These are phyloP conservation scores for Diaporthe eres DNA, from an alignment of 2,329 filamentous ascomycete species.

Conservation along the genomic window DNA sequence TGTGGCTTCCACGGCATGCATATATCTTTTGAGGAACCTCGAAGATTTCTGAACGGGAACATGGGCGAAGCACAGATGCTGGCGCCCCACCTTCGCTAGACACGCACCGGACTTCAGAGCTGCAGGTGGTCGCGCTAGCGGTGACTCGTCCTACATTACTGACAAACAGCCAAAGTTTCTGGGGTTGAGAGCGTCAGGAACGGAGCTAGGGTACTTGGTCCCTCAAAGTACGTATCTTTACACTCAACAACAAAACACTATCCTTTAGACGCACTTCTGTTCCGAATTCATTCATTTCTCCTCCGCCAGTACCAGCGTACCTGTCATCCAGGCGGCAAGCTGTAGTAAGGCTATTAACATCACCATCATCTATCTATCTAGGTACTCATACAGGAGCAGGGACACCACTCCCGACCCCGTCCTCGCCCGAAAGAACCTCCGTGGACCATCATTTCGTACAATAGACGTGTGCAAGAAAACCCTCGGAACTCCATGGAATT, in stretches of 20 bases:
- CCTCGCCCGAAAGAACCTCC: neutral
- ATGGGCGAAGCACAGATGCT: neutral
- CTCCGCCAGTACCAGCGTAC: neutral
- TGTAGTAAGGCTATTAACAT: slow-evolving; percentile 15
- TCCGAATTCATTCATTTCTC: neutral
- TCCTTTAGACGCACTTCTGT: neutral
- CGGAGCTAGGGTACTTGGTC: neutral
- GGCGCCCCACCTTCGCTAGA: neutral
- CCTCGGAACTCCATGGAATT: neutral
- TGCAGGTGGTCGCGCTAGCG: neutral
- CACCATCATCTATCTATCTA: slow-evolving; percentile 29
- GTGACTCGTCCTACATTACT: neutral
- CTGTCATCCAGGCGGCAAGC: neutral
- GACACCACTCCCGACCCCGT: neutral
- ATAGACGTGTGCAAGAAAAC: neutral
- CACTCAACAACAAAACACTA: neutral
- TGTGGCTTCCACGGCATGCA: neutral
- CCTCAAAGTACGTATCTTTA: neutral
- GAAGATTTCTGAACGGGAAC: neutral
- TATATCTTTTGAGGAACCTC: too few species aligned
- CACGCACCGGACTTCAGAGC: neutral
- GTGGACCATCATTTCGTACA: slow-evolving; percentile 13
- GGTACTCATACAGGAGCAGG: slow-evolving; percentile 22
- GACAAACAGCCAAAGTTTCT: too few species aligned
- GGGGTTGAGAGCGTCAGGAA: too few species aligned